A percentile compares a stretch with the other conserved stretches of the same genome.
phyloP scores from a whole-genome alignment of 305 asterid genomes.

The Fraxinus greggii region DNA sequence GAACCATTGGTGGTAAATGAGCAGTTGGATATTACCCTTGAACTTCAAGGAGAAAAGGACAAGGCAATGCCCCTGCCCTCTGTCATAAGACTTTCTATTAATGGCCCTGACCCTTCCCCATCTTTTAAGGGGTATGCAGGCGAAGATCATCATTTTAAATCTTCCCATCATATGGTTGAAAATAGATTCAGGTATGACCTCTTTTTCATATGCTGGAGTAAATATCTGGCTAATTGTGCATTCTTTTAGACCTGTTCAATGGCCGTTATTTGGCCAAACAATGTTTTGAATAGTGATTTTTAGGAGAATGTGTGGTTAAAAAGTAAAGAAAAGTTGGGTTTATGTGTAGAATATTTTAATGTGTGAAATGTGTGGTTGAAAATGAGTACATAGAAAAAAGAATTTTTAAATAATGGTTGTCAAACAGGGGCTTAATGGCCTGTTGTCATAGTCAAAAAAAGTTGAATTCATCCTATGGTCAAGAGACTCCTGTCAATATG shows the following conservation, averaged over 20 bases:
- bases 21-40: slow-evolving; percentile 62
- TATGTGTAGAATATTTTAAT: neutral
- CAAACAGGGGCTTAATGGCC: neutral
- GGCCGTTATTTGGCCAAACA: neutral
- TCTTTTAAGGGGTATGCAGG: slow-evolving; percentile 31
- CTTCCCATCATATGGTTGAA: slow-evolving; percentile 46
- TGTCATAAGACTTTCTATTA: slow-evolving; percentile 48
- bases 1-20: slow-evolving; percentile 45
- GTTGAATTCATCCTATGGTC: neutral
- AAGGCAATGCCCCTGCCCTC: slow-evolving; percentile 52
- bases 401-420: neutral
- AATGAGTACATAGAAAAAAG: neutral
- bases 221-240: neutral
- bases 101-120: slow-evolving; percentile 44
- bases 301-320: neutral
- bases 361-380: neutral
- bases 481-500: neutral
- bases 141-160: slow-evolving; percentile 41
- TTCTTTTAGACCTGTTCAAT: neutral
- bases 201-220: neutral
- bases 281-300: neutral
- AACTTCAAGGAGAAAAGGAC: slow-evolving; percentile 43
- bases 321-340: neutral
- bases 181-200: slow-evolving; percentile 61
- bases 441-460: neutral